Conservation (phyloP, 2,329 filamentous ascomycete genomes). For the Eutypa lata region DNA sequence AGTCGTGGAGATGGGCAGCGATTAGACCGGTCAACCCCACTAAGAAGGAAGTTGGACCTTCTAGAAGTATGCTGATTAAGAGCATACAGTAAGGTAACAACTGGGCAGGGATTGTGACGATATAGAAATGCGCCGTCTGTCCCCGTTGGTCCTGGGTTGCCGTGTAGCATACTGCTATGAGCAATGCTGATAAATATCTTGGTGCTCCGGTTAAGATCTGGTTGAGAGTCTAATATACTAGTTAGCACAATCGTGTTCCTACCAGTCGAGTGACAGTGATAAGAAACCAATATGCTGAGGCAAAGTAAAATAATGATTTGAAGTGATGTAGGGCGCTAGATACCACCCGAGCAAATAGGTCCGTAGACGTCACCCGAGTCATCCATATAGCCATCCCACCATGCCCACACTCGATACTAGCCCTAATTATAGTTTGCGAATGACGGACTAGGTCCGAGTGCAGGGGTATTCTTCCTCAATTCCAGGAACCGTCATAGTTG, state of each 20-base stretch:
- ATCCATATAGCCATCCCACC: conserved; percentile 74
- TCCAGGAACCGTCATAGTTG: conserved; percentile 83
- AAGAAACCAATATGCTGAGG: conserved; percentile 8
- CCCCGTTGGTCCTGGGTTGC: conserved; percentile 82
- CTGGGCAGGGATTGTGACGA: conserved; percentile 80
- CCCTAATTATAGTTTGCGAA: conserved; percentile 63
- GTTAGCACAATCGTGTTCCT: conserved; percentile 19
- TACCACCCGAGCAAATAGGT: conserved; percentile 57
- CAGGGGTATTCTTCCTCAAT: conserved; percentile 77
- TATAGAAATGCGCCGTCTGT: conserved; percentile 71
- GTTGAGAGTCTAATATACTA: conserved; percentile 44
- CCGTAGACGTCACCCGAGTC: conserved; percentile 57
- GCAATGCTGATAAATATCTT: conserved; percentile 62
- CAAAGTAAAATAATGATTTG: conserved; percentile 14
- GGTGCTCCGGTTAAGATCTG: conserved; percentile 47
- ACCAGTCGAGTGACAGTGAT: neutral
- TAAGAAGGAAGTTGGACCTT: conserved; percentile 53
- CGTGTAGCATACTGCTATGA: conserved; percentile 79
- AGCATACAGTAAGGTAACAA: conserved; percentile 80
- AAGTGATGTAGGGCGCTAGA: conserved; percentile 60
- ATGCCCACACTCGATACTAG: conserved; percentile 65
- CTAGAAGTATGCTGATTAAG: conserved; percentile 67
- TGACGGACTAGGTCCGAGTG: conserved; percentile 56
- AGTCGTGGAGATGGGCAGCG: conserved; percentile 87
- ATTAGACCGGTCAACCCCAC: conserved; percentile 74